These are phyloP conservation scores for Ulvella scutata DNA, from an alignment of 139 green algal genomes.

Conservation along the genomic window DNA sequence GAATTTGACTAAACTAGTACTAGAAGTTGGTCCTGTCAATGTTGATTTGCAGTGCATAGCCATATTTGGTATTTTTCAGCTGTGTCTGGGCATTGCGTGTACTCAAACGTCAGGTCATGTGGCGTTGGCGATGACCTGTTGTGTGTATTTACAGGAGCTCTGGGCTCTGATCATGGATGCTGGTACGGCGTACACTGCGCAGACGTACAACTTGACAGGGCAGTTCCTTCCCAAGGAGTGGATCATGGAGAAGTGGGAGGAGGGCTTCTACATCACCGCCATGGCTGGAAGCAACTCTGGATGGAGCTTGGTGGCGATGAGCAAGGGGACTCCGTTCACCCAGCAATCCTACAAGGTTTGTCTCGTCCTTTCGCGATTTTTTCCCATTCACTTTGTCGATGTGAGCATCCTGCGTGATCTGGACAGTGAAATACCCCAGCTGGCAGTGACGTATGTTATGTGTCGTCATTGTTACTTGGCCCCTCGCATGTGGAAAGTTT, in stretches of 20 bases:
- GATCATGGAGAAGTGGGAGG: conserved; percentile 99
- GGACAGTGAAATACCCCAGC: no score
- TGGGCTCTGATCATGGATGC: conserved; percentile 96
- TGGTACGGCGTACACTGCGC: conserved; percentile 81
- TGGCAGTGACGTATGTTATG: no score
- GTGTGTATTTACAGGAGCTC: conserved; percentile 62
- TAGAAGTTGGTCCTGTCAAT: no score
- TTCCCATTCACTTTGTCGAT: no score
- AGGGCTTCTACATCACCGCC: conserved; percentile 99
- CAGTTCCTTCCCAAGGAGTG: conserved; percentile 97
- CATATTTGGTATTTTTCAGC: background rate
- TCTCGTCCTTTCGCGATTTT: no score
- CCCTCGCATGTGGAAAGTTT: no score
- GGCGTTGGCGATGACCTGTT: no score
- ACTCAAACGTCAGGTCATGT: no score
- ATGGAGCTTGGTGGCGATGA: conserved; percentile 79
- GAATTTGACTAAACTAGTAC: background rate
- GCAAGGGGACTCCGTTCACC: conserved; percentile 92
- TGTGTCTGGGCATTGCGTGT: background rate
- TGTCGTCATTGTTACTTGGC: no score
- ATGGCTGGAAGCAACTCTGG: conserved; percentile 78
- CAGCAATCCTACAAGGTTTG: conserved; percentile 98
- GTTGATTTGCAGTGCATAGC: no score
- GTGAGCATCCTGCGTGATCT: no score
- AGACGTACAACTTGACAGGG: conserved; percentile 68